Percentiles rank a stretch among this genome's conserved stretches.
Evolutionary conservation across 352 stramenopile genomes (phyloP).

Genomic region (Phytophthora constricta): DNA sequence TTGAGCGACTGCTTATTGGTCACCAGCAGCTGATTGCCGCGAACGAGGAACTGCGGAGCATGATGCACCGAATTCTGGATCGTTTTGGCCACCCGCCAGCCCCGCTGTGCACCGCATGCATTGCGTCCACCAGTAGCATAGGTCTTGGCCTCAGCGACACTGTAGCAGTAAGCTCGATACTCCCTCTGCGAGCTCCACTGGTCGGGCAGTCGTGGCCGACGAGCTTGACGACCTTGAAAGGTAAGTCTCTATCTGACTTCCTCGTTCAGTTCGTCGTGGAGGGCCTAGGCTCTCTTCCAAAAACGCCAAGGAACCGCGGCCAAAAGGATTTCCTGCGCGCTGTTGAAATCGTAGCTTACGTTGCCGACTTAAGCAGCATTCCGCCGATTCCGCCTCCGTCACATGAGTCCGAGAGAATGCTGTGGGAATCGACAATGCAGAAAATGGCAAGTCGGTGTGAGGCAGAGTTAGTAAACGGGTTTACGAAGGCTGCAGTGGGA

Average conservation of each 20-base stretch:
- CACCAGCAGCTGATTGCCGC: constrained; percentile 5
- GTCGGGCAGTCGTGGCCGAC: neutral
- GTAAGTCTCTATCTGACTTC: neutral
- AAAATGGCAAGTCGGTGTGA: constrained; percentile 6
- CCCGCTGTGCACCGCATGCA: too few species aligned
- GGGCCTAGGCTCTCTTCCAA: neutral
- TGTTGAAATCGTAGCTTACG: too few species aligned
- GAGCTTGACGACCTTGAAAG: neutral
- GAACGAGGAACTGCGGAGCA: constrained; percentile 3
- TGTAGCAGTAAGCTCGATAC: neutral
- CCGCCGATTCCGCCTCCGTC: neutral
- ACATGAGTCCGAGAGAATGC: neutral
- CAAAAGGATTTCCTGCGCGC: neutral
- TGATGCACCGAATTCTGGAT: neutral
- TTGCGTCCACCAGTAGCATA: too few species aligned
- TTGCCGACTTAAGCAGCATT: constrained; percentile 2
- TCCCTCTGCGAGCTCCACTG: neutral
- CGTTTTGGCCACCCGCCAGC: neutral
- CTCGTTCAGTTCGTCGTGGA: constrained; percentile 15
- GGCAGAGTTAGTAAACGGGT: constrained; percentile 3
- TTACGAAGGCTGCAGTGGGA: neutral
- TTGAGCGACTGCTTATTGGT: neutral
- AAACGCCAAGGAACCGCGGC: neutral
- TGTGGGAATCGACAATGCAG: constrained; percentile 3
- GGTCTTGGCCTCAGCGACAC: too few species aligned